Evolutionary conservation across 495 filamentous ascomycete genomes (phyloP), one percentile per base, ranked within the genome.

Genomic region (Polyplosphaeria fusca): DNA sequence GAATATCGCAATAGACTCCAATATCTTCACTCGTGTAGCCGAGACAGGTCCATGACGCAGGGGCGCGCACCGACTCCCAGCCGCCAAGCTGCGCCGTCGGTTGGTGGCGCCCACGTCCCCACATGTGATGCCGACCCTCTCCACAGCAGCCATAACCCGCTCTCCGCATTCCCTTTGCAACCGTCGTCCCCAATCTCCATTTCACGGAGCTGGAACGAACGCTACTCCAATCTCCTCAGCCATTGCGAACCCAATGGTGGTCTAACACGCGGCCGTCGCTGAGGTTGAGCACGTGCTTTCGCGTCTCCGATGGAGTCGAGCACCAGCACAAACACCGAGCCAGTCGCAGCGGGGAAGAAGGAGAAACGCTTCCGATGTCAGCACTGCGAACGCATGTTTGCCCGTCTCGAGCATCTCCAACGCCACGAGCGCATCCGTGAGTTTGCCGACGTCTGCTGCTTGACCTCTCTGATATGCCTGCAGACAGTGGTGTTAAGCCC

Each of bases 331-430:
- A 18, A 22, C 11, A 24, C 42, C 12, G 49, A 55, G 16, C 56
- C 52, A 19, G 26, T 39, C 13, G 4, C 50, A 22, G 12, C 44
- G 52, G 49, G 47, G 56, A 56, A 62, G 47, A 62, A 62, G 47
- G 59, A 62, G 38, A 62, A 62, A 24, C 37, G 52, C 7, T 66
- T 62, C 47, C 50, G 57, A 38, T 66, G 63, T 27, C 42, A 55
- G 19, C 50, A 59, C 30, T 66, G 63, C 38, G 49, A 63, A 40
- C 54, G 63, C 64, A 70, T 73, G 46, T 83, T 82, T 71, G 78
- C 77, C 70, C 78, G 79, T 61, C 74, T 82, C 60, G 80, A 82
- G 65, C 80, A 82, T 67, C 73, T 82, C 44, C 77, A 82, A 67
- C 75, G 80, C 52, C 80, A 82, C 62, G 80, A 82, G 66, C 73